A percentile compares a stretch with the other conserved stretches of the same genome.
Conservation (phyloP, 352 stramenopile genomes). For the Globisporangium heterothallicum region DNA sequence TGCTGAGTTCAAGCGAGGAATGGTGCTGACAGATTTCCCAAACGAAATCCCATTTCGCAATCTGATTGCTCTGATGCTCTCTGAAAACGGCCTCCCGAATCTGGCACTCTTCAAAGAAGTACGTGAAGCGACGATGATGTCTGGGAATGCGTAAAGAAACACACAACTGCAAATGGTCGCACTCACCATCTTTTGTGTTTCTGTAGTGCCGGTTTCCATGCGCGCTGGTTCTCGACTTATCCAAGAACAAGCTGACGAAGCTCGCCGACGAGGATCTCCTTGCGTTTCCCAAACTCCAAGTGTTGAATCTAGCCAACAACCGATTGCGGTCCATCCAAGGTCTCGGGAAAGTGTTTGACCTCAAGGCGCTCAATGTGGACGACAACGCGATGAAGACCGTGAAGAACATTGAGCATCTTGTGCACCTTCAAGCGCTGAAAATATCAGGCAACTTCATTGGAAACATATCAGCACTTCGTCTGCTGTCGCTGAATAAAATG, state of each 20-base stretch:
- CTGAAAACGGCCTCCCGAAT: conserved; percentile 45
- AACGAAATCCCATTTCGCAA: conserved; percentile 47
- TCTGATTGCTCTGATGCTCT: conserved; percentile 55
- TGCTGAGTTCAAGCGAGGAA: conserved; percentile 34
- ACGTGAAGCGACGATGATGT: background rate
- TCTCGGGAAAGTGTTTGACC: conserved; percentile 43
- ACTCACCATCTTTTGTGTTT: background rate
- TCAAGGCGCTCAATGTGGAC: conserved; percentile 54
- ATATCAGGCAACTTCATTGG: conserved; percentile 47
- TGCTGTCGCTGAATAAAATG: conserved; percentile 73
- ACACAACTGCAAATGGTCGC: background rate
- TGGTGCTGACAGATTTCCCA: conserved; percentile 47
- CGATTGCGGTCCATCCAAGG: conserved; percentile 49
- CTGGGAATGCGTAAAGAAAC: too few relatives aligned
- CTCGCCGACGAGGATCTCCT: conserved; percentile 39
- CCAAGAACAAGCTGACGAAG: conserved; percentile 54
- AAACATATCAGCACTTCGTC: conserved; percentile 40
- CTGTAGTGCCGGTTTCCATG: conserved; percentile 61
- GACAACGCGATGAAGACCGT: conserved; percentile 53
- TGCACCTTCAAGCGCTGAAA: conserved; percentile 50
- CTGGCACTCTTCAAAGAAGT: conserved; percentile 57
- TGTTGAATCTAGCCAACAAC: conserved; percentile 60
- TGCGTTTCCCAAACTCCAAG: conserved; percentile 56
- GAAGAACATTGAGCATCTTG: conserved; percentile 74
- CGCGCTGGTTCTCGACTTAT: conserved; percentile 49